Evolutionary conservation across 345 rosid species (phyloP).

Genomic region (Luvunga scandens): DNA sequence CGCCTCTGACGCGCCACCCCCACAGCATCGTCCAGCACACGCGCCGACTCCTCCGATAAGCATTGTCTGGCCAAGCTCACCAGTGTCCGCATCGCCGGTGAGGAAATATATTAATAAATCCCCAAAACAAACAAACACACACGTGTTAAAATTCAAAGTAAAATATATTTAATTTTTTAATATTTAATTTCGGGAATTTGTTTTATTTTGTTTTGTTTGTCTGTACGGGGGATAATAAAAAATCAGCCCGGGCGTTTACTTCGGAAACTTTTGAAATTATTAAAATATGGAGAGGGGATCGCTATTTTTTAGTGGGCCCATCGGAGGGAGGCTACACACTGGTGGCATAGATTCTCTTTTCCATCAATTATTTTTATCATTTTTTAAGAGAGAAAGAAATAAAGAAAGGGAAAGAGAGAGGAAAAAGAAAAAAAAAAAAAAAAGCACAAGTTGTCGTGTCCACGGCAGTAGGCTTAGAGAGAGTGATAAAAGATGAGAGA

Average conservation of each 20-base stretch:
- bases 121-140: conserved; percentile 11
- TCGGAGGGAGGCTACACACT: conserved; percentile 11
- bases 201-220: neutral
- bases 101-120: neutral
- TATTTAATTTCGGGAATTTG: neutral
- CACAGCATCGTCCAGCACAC: conserved; percentile 63
- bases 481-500: neutral
- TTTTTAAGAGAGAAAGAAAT: neutral
- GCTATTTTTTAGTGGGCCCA: conserved; percentile 13
- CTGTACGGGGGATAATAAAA: neutral
- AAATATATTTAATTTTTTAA: too few species aligned
- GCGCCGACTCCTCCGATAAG: conserved; percentile 65
- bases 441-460: conserved; percentile 25
- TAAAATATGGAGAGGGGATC: neutral
- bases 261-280: conserved; percentile 29
- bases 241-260: conserved; percentile 21
- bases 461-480: conserved; percentile 4
- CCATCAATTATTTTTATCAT: conserved; percentile 5
- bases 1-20: conserved; percentile 63
- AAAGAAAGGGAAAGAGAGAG: neutral
- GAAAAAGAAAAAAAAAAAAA: neutral
- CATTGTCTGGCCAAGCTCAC: conserved; percentile 56
- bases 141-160: neutral
- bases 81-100: conserved; percentile 68
- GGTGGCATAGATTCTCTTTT: conserved; percentile 44